These are phyloP conservation scores for Creolimax fragrantissima DNA, from an alignment of 78 protist species.

Conservation along the genomic window DNA sequence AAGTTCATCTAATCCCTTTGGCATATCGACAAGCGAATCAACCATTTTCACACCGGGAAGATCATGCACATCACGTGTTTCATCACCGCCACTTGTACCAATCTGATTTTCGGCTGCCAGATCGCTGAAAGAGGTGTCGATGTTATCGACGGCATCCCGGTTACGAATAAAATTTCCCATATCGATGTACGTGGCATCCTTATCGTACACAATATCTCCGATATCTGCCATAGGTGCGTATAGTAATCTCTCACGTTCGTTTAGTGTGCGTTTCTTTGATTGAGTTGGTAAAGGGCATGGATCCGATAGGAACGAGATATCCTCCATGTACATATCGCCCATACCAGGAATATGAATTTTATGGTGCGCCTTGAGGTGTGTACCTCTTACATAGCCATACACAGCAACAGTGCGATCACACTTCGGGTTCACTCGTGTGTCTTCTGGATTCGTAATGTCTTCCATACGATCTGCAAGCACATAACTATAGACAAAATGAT, in stretches of 20 bases:
- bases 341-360: conserved; percentile 91
- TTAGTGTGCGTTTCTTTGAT: conserved; percentile 40
- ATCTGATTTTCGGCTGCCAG: background rate
- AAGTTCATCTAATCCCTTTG: conserved; percentile 25
- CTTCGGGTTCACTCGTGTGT: conserved; percentile 44
- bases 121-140: background rate
- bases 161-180: conserved; percentile 24
- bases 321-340: conserved; percentile 84
- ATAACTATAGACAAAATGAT: too few species aligned
- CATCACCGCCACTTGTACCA: background rate
- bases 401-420: conserved; percentile 28
- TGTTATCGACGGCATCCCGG: background rate
- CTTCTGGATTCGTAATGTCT: conserved; percentile 85
- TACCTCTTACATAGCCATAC: conserved; percentile 93
- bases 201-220: conserved; percentile 90
- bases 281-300: conserved; percentile 87
- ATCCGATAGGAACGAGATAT: conserved; percentile 65
- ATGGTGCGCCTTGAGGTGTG: conserved; percentile 58
- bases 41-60: conserved; percentile 48
- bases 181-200: conserved; percentile 91
- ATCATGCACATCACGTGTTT: background rate
- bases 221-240: conserved; percentile 79
- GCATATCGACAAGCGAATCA: conserved; percentile 29
- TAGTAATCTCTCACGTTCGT: conserved; percentile 50
- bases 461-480: conserved; percentile 87